These are phyloP conservation scores for Pleurotus salmoneostramineus DNA, from an alignment of 768 basidiomycete species.

Conservation along the genomic window DNA sequence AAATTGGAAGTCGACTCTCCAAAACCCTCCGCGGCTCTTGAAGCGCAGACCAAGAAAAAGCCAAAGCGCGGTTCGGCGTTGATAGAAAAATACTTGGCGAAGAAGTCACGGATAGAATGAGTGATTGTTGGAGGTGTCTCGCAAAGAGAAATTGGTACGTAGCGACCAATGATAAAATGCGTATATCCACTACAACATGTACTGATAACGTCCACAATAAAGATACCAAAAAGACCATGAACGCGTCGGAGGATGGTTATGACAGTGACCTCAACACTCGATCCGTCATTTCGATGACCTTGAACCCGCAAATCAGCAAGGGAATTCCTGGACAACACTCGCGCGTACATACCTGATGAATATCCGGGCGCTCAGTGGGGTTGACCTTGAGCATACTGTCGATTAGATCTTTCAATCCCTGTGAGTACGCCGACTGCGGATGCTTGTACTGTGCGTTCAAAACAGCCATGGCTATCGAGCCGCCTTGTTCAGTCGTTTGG, in stretches of 20 bases:
- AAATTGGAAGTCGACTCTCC: not conserved
- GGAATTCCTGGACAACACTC: not conserved
- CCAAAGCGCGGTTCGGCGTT: not conserved
- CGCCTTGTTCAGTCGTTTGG: conserved; percentile 90
- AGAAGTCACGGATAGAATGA: not conserved
- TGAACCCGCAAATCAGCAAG: conserved; percentile 5
- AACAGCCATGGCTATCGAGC: conserved; percentile 97
- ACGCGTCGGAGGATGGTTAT: conserved; percentile 23
- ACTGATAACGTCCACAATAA: conserved; percentile 4
- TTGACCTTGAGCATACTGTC: conserved; percentile 83
- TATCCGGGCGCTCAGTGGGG: conserved; percentile 79
- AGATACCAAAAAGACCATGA: conserved; percentile 12
- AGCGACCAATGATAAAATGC: not conserved
- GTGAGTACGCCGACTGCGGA: conserved; percentile 81
- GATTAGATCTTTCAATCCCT: conserved; percentile 78
- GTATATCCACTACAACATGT: not conserved
- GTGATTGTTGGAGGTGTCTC: not conserved
- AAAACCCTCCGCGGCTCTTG: not conserved
- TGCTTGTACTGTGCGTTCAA: conserved; percentile 91
- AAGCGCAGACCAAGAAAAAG: not conserved
- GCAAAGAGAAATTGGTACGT: not conserved
- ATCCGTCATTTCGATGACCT: conserved; percentile 70
- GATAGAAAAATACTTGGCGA: not conserved
- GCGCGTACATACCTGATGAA: conserved; percentile 62
- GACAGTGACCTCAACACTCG: conserved; percentile 56